Percentiles rank a stretch among this genome's conserved stretches.
Evolutionary conservation across 331 rosid genomes (phyloP).

Genomic region (Malus hybrid): DNA sequence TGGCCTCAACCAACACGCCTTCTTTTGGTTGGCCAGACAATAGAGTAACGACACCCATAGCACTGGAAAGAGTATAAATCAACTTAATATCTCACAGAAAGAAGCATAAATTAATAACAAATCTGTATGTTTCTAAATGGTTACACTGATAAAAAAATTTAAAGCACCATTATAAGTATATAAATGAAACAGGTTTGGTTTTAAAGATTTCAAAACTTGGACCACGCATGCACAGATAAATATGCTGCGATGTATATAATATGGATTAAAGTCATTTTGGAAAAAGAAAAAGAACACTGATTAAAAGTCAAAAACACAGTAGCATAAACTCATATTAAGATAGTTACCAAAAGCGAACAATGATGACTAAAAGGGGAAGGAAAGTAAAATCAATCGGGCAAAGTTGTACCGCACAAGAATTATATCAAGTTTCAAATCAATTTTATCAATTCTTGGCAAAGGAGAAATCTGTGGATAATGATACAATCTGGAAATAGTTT

Average conservation of each 20-base stretch:
- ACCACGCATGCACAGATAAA: slow-evolving; percentile 2
- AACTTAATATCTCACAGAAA: slow-evolving; percentile 8
- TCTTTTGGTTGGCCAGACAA: slow-evolving; percentile 95
- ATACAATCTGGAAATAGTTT: neutral
- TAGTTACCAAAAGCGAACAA: neutral
- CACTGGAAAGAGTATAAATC: slow-evolving; percentile 47
- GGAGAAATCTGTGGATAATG: neutral
- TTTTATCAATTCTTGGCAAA: neutral
- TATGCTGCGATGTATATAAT: slow-evolving; percentile 8
- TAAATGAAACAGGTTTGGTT: neutral
- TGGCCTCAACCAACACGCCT: slow-evolving; percentile 93
- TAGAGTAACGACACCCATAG: slow-evolving; percentile 63
- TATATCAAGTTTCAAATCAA: neutral
- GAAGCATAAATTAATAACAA: neutral
- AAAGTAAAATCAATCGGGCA: neutral
- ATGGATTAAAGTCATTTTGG: neutral
- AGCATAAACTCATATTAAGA: neutral
- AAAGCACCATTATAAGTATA: neutral
- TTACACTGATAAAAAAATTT: neutral
- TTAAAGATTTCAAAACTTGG: neutral
- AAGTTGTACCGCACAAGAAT: neutral
- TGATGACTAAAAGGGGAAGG: neutral
- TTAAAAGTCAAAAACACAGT: neutral
- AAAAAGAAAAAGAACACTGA: neutral
- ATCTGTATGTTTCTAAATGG: neutral